Evolutionary conservation across 2,329 filamentous ascomycete species (phyloP).

Genomic region (Fusarium gaditjirri): DNA sequence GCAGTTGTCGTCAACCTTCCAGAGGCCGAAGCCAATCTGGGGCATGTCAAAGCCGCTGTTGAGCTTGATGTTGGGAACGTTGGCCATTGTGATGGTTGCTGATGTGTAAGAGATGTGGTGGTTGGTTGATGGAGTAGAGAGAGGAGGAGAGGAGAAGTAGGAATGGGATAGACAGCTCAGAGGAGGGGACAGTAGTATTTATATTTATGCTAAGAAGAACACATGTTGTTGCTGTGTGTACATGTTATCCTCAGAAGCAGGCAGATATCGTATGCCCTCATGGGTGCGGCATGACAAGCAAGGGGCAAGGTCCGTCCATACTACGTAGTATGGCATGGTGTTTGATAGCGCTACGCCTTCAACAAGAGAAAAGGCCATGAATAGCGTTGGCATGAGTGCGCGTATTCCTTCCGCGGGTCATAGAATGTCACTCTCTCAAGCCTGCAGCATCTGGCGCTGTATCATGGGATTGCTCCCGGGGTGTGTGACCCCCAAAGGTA

Average conservation of each 20-base stretch:
- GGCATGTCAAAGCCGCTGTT: slow-evolving; percentile 77
- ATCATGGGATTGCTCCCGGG: slow-evolving; percentile 30
- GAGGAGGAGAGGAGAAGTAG: slow-evolving; percentile 8
- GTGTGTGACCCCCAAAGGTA: slow-evolving; percentile 10
- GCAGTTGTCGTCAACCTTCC: slow-evolving; percentile 83
- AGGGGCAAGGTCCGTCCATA: not conserved
- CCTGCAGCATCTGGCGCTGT: not conserved
- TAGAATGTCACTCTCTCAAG: slow-evolving; percentile 14
- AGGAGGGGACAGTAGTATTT: slow-evolving; percentile 35
- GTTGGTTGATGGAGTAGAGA: not conserved
- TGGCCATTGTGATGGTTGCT: slow-evolving; percentile 46
- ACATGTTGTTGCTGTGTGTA: slow-evolving; percentile 1
- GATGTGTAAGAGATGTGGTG: slow-evolving; percentile 3
- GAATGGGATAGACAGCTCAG: slow-evolving; percentile 1
- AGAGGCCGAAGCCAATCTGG: slow-evolving; percentile 80
- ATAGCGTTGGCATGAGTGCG: slow-evolving; percentile 3
- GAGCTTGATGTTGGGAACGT: slow-evolving; percentile 65
- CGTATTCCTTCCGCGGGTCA: slow-evolving; percentile 1
- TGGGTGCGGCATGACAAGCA: slow-evolving; percentile 29
- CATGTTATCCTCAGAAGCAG: not conserved
- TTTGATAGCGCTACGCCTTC: slow-evolving; percentile 40
- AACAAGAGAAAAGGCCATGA: slow-evolving; percentile 5
- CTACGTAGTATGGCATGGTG: slow-evolving; percentile 18
- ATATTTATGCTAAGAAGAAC: slow-evolving; percentile 37
- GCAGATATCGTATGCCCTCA: slow-evolving; percentile 28